Evolutionary conservation across 2,329 filamentous ascomycete genomes (phyloP).

Genomic region (Blastomyces parvus): DNA sequence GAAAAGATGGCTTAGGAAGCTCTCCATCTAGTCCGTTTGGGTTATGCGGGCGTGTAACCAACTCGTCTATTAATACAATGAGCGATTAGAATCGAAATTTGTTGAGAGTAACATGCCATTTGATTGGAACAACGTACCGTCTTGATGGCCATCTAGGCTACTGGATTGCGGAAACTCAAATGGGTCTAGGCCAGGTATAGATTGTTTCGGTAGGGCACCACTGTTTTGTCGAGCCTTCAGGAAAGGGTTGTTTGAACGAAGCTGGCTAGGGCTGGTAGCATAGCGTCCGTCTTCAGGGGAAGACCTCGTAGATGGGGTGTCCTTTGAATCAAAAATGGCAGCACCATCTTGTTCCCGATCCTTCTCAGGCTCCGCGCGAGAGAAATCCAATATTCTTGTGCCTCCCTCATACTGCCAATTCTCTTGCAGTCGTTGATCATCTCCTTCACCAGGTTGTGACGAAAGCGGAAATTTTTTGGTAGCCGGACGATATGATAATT

Average conservation of each 20-base stretch:
- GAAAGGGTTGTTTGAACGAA: slow-evolving; percentile 35
- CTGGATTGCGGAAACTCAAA: neutral
- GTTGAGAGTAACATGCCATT: neutral
- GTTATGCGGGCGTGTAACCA: too few species aligned
- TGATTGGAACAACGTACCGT: neutral
- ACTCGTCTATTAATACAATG: neutral
- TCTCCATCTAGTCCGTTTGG: neutral
- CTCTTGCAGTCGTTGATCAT: neutral
- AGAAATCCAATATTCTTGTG: neutral
- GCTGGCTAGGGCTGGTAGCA: slow-evolving; percentile 9
- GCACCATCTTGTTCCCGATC: neutral
- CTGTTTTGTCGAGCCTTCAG: slow-evolving; percentile 22
- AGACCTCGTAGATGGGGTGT: neutral
- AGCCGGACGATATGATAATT: neutral
- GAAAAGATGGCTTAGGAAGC: neutral
- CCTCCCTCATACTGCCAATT: neutral
- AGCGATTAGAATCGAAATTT: neutral
- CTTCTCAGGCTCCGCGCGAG: neutral
- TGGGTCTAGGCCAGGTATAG: neutral
- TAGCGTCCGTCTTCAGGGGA: neutral
- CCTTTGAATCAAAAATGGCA: neutral
- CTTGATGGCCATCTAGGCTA: neutral
- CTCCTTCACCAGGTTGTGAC: neutral
- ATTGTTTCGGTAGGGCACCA: neutral
- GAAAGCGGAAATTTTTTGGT: too few species aligned